Evolutionary conservation across 192 early-diverging fungal species (phyloP), one percentile per base, ranked within the genome.

Genomic region (Entophlyctis helioformis): DNA sequence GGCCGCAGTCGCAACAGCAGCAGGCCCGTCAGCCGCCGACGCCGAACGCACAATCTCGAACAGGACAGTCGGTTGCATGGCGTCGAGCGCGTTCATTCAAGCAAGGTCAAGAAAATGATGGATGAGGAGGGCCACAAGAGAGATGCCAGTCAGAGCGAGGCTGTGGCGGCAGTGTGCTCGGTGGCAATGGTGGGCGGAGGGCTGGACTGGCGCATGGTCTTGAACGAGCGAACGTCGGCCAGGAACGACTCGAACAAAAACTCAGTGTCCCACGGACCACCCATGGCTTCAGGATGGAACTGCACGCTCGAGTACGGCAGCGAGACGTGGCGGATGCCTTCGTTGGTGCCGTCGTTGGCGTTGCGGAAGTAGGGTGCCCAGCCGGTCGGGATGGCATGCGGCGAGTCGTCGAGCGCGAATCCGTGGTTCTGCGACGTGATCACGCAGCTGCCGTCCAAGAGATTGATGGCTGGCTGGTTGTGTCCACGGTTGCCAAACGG

Each of bases 381-480:
- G 23, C 82, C 87, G 2, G 60, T 51, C 23, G 82, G 65, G 54
- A 78, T 62, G n/a, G 53, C 63, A n/a, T n/a, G n/a, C n/a, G n/a
- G n/a, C 33, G 64, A 59, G 62, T 88, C 87, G 29, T 88, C 69
- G 23, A 91, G 54, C 4, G 82, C 81, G 45, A 84, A 88, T 25
- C 91, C 91, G 62, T 96, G 91, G 64, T 96, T 96, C 72, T 96
- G 91, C 12, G 86, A 89, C 2, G 91, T 96, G 54, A 96, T 96
- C 19, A 82, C 76, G 64, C 91, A 92, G 47, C 72, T 74, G 36
- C 81, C 78, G 28, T 60, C 72, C 40, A 75, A 72, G 50, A 89
- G 69, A 51, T 90, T 74, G 42, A 91, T 59, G 31, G 84, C 83
- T 24, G 91, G 91, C 66, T 91, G 87, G 70, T 96, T 96, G 67